Percentiles rank a stretch among this genome's conserved stretches.
Conservation (phyloP, 345 rosid genomes). For the Durio zibethinus region DNA sequence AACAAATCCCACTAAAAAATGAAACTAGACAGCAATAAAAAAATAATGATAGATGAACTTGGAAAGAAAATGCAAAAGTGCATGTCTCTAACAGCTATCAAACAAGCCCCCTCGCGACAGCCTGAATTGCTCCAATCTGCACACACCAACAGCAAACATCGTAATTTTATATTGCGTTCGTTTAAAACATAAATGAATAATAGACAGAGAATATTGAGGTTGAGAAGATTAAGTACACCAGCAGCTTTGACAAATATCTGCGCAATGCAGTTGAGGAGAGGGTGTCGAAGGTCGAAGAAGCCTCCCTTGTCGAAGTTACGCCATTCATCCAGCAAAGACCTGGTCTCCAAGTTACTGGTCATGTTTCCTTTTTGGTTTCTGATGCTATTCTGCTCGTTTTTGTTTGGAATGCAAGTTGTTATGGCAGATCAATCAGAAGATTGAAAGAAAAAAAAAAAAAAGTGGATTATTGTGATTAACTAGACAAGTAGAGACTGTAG, state of each 20-base stretch:
- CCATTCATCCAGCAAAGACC: conserved; percentile 49
- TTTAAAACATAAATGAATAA: not conserved
- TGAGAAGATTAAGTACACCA: conserved; percentile 36
- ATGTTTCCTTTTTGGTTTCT: not conserved
- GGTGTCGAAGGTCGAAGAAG: conserved; percentile 85
- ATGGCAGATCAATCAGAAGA: not conserved
- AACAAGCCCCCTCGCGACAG: conserved; percentile 71
- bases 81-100: conserved; percentile 58
- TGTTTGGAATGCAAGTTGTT: not conserved
- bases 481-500: not conserved
- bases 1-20: not conserved
- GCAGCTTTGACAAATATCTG: conserved; percentile 92
- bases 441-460: not conserved
- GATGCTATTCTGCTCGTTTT: not conserved
- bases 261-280: conserved; percentile 86
- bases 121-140: conserved; percentile 88
- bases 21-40: not conserved
- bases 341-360: conserved; percentile 34
- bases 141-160: not conserved
- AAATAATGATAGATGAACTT: not conserved
- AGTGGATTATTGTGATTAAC: not conserved
- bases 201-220: not conserved
- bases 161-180: not conserved
- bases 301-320: conserved; percentile 56
- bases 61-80: not conserved